A percentile compares a stretch with the other conserved stretches of the same genome.
Conservation (phyloP, 805 yeast genomes). For the Dipodascus geniculatus region DNA sequence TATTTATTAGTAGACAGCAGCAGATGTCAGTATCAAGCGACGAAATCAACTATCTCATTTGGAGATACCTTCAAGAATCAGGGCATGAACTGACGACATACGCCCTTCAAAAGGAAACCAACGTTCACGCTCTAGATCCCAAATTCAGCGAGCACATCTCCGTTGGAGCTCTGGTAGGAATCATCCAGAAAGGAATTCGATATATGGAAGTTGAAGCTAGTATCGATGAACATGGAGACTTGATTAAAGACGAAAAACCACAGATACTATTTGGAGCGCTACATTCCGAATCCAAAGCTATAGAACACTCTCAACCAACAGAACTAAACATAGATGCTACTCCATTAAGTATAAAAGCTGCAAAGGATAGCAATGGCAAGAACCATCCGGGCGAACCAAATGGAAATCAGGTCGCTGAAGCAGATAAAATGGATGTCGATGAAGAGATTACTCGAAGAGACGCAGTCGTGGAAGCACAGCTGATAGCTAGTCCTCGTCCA, state of each 20-base stretch:
- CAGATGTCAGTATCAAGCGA: conserved; percentile 69
- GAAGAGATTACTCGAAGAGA: not conserved
- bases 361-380: not conserved
- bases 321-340: not conserved
- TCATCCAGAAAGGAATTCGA: conserved; percentile 78
- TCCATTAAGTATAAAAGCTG: too few species aligned
- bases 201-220: conserved; percentile 60
- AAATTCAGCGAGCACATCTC: conserved; percentile 42
- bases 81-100: conserved; percentile 59
- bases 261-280: conserved; percentile 12
- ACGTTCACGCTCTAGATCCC: conserved; percentile 45
- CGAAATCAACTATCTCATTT: conserved; percentile 80
- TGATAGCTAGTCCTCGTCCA: not conserved
- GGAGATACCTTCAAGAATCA: conserved; percentile 85
- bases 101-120: conserved; percentile 68
- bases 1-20: not conserved
- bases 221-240: conserved; percentile 28
- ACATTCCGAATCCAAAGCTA: conserved; percentile 4
- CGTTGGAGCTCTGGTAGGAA: conserved; percentile 69
- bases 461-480: not conserved
- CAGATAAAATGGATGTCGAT: not conserved
- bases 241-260: conserved; percentile 18
- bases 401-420: not conserved
- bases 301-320: not conserved
- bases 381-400: not conserved